Base-by-base conservation (phyloP, 2,329 filamentous ascomycete species). In the Trematosphaeria pertusa region DNA sequence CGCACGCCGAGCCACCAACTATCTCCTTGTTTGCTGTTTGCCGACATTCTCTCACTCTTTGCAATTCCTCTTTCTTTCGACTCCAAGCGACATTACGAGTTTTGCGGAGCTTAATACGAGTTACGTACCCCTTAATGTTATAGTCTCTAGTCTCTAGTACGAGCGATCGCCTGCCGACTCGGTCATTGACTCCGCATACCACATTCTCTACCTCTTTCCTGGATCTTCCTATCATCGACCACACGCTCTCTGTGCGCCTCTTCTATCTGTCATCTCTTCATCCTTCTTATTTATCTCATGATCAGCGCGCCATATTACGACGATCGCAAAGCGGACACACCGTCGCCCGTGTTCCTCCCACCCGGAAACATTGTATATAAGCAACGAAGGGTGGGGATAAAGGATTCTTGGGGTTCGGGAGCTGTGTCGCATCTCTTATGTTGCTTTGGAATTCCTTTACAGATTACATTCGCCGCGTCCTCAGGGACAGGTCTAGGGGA, bases 41-140 rank as follows among this genome's bases (percentile, higher is more conserved):
- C n/a, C n/a, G n/a, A n/a, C n/a, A n/a, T n/a, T n/a, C n/a, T 26
- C 30, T n/a, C 12, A 8, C 34, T 11, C 12, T 24, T 5, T 5
- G 14, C 14, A 14, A 17, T 43, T 28, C n/a, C 33, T 9, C 28
- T 38, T 28, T 35, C 38, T 26, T 32, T 39, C 26, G 33, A 31
- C 35, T 9, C 22, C 24, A 24, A 41, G 21, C 20, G 38, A 40
- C 30, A 34, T 21, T 31, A 35, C 21, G 33, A 41, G 26, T 46
- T 17, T 24, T 34, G 33, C 39, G 55, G 61, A 54, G 59, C 54
- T 51, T 51, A 45, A 51, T 59, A 37, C 58, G 56, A 62, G 46
- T 54, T 63, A 62, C 57, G 48, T 50, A 53, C 41, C 51, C n/a
- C 42, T 58, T 65, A 65, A 65, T 65, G 62, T 64, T 59, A 58